These are phyloP conservation scores for Thermothelomyces thermophilus DNA, from an alignment of 2,329 filamentous ascomycete species.

Conservation along the genomic window DNA sequence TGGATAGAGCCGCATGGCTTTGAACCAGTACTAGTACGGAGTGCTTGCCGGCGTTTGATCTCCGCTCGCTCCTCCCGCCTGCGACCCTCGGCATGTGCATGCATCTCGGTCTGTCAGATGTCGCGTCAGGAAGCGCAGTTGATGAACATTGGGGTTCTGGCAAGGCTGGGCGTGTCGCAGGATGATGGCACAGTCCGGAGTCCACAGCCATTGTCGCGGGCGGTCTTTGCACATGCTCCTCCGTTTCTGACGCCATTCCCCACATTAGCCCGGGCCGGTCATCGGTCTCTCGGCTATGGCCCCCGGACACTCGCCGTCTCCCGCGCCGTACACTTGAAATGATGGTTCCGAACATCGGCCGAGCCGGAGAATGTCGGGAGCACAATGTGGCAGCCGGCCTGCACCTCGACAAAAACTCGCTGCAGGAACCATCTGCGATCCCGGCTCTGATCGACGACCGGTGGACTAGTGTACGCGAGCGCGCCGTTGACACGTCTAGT, in stretches of 20 bases:
- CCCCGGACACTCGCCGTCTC: neutral
- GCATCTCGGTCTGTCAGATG: slow-evolving; percentile 1
- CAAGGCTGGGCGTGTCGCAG: neutral
- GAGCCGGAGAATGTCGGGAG: slow-evolving; percentile 10
- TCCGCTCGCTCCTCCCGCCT: slow-evolving; percentile 19
- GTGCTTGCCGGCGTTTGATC: slow-evolving; percentile 19
- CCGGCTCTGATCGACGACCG: no score
- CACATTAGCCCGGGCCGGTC: slow-evolving; percentile 8
- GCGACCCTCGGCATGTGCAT: slow-evolving; percentile 10
- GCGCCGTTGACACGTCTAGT: no score
- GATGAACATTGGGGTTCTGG: neutral
- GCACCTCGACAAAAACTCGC: neutral
- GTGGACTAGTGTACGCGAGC: no score
- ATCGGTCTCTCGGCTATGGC: slow-evolving; percentile 13
- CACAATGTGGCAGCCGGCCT: slow-evolving; percentile 1
- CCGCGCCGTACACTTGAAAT: neutral
- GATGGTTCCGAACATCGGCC: slow-evolving; percentile 14
- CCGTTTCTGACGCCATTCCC: slow-evolving; percentile 8
- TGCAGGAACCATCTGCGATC: no score
- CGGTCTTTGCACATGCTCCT: slow-evolving; percentile 11
- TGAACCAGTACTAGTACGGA: no score
- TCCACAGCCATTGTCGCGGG: no score
- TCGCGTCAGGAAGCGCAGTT: neutral
- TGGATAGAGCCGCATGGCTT: no score
- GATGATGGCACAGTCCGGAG: neutral